Evolutionary conservation across 768 basidiomycete species (phyloP), one percentile per base, ranked within the genome.

Genomic region (Amanita jacksonii): DNA sequence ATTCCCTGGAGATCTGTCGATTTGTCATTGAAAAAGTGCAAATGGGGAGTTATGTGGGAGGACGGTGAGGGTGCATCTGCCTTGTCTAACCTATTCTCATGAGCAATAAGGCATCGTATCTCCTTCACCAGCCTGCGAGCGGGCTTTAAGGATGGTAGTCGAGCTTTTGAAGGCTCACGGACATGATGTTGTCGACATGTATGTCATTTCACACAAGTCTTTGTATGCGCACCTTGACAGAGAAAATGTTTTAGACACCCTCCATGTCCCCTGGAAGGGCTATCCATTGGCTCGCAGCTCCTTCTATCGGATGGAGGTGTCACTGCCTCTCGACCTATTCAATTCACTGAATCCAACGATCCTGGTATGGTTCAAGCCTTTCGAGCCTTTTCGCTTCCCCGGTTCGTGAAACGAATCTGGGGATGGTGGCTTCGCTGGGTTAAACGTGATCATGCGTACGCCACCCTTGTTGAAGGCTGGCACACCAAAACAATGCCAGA

Each of bases 31-130:
- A 57, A 54, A 13, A 53, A 57, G 27, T 57, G 72, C 3, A 72
- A 68, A 47, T 81, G 74, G 73, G 78, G 78, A 28, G 66, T 80
- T 2, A 60, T 80, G 42, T 77, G 77, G 73, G 70, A 76, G 39
- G 81, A 82, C 53, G 78, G 81, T 78, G 45, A 32, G 63, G 53
- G 15, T 43, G 22, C 9, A 20, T 19, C 45, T 18, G 3, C 20
- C 61, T 32, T 4, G 12, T 9, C 22, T 5, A 23, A 12, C 27
- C 5, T 25, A 10, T 8, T 18, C 22, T 19, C 8, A 30, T 18
- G 42, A 31, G 39, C 8, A 46, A 31, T 16, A 23, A 79, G 78
- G 75, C 4, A 67, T 79, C 24, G 69, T 81, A 1, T 50, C 57
- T 22, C 74, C 77, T 2, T 79, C 80, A 1, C 79, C 80, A 1